Evolutionary conservation across 2,329 filamentous ascomycete genomes (phyloP), one percentile per base, ranked within the genome.

Genomic region (Alternaria postmessia): DNA sequence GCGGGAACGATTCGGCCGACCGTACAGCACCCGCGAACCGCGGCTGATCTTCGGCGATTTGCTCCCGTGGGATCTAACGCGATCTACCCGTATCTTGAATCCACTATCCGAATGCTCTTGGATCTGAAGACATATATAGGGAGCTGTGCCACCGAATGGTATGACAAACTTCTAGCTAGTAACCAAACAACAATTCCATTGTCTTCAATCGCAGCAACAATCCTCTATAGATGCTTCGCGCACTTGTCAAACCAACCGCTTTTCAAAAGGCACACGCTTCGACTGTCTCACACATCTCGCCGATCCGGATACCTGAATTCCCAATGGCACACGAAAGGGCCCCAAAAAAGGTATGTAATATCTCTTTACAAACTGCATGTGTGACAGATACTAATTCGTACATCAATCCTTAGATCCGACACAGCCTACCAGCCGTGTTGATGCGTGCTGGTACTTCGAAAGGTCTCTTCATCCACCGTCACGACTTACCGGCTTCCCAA

Each of bases 401-500:
- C 24, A 26, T 7, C 0, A 26, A 26, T 26, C 24, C 6, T 26
- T 26, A 26, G 24, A 7, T 26, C 24, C 60, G 64, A 44, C 61
- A 62, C 28, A 68, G 65, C 36, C 60, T 79, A 5, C 76, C 74
- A 1, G 76, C 77, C 11, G 76, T 78, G n/a, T 72, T 76, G 56
- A 79, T 80, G 78, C 66, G 78, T 53, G 75, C 77, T 22, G 77
- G 77, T 30, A 79, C 78, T 7, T 79, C 77, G 3, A 80, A 80
- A 54, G 79, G 79, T 4, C 73, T 81, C 3, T 81, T 79, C 60
- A 66, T 81, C 8, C 77, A 80, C 24, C 64, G 67, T 24, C 70
- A 75, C 89, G 42, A 83, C 90, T 66, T 85, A 87, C 75, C 79
- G 81, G 26, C 68, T 76, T 48, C 67, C 75, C 16, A 78, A 32